Evolutionary conservation across 192 early-diverging fungal species (phyloP).

Genomic region (Coemansia sp.): DNA sequence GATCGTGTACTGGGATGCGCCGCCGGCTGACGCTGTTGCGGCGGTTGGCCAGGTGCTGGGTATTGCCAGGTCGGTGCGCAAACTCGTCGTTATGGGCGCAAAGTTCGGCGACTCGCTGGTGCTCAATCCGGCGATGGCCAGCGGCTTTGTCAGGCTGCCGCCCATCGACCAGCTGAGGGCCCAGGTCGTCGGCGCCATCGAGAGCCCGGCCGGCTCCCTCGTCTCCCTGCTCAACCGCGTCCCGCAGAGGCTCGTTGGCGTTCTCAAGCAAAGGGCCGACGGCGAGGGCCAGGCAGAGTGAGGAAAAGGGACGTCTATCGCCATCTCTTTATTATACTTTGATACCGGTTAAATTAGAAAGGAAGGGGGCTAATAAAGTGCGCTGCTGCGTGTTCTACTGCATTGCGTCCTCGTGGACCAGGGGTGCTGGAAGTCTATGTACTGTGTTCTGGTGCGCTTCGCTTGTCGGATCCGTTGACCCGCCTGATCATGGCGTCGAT

Average conservation of each 20-base stretch:
- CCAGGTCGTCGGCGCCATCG: slow-evolving; percentile 44
- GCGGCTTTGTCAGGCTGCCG: slow-evolving; percentile 42
- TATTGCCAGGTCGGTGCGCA: slow-evolving; percentile 23
- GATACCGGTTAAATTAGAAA: not conserved
- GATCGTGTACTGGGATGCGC: slow-evolving; percentile 30
- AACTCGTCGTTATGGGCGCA: slow-evolving; percentile 47
- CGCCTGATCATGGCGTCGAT: slow-evolving; percentile 39
- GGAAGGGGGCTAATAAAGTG: not conserved
- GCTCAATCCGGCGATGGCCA: slow-evolving; percentile 39
- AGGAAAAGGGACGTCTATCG: not conserved
- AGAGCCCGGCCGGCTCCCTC: slow-evolving; percentile 37
- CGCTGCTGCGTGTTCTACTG: too few relatives aligned
- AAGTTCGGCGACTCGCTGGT: slow-evolving; percentile 32
- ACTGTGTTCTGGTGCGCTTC: too few relatives aligned
- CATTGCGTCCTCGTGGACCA: too few relatives aligned
- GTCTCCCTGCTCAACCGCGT: slow-evolving; percentile 28
- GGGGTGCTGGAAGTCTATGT: too few relatives aligned
- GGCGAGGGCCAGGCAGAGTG: slow-evolving; percentile 8
- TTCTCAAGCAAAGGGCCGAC: slow-evolving; percentile 42
- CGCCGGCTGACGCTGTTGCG: not conserved
- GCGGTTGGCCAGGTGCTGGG: slow-evolving; percentile 38
- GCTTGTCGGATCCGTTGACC: not conserved
- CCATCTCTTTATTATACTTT: not conserved
- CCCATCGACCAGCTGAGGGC: slow-evolving; percentile 37
- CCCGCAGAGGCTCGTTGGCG: slow-evolving; percentile 47